Evolutionary conservation across 2,329 filamentous ascomycete genomes (phyloP).

Genomic region (Colletotrichum sp.): DNA sequence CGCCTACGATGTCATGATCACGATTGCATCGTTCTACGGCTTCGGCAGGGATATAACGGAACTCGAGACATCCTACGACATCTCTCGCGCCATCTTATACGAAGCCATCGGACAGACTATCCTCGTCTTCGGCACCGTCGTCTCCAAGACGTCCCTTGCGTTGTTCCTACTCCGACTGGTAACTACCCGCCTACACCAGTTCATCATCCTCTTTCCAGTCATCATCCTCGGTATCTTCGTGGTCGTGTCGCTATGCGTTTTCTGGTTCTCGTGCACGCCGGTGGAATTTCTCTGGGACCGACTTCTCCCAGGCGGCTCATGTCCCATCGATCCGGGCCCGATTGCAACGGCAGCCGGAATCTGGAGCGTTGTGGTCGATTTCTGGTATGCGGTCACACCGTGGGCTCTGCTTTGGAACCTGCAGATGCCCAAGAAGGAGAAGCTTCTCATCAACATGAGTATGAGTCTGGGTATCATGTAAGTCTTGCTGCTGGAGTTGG

Average conservation of each 20-base stretch:
- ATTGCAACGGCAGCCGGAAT: conserved; percentile 13
- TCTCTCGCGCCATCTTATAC: conserved; percentile 7
- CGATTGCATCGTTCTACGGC: conserved; percentile 9
- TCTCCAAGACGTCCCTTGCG: conserved; percentile 18
- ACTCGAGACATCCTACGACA: neutral
- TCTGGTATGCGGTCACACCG: conserved; percentile 44
- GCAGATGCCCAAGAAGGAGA: conserved; percentile 49
- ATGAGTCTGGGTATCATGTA: conserved; percentile 47
- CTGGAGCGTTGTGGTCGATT: conserved; percentile 35
- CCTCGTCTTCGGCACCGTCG: conserved; percentile 13
- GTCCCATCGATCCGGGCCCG: conserved; percentile 11
- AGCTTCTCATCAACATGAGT: conserved; percentile 45
- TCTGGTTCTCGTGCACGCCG: conserved; percentile 18
- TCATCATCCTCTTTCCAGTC: conserved; percentile 6
- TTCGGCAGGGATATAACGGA: conserved; percentile 14
- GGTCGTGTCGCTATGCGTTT: conserved; percentile 3
- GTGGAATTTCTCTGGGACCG: conserved; percentile 15
- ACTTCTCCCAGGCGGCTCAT: neutral
- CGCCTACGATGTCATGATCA: conserved; percentile 18
- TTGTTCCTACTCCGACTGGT: conserved; percentile 18
- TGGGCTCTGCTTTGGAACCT: conserved; percentile 50
- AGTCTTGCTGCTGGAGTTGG: neutral
- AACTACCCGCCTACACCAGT: neutral
- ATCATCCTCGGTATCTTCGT: conserved; percentile 1
- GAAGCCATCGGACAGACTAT: conserved; percentile 20